phyloP scores from a whole-genome alignment of 805 yeast species.

The Danielozyma ontarioensis region DNA sequence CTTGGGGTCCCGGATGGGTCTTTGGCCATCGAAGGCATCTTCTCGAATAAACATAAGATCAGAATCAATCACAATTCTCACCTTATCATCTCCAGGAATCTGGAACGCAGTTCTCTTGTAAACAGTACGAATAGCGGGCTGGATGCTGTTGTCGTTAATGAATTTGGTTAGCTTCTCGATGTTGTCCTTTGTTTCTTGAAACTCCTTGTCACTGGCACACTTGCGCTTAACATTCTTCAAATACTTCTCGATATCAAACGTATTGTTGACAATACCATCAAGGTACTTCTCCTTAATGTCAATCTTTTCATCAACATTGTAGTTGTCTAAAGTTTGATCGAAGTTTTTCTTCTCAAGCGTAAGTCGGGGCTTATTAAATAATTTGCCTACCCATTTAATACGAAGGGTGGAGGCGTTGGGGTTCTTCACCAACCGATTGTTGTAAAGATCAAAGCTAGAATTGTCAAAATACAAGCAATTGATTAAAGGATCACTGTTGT shows the following conservation, averaged over 20 bases:
- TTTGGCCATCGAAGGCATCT: constrained; percentile 75
- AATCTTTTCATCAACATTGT: constrained; percentile 58
- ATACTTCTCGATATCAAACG: constrained; percentile 42
- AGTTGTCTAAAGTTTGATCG: constrained; percentile 48
- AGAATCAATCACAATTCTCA: constrained; percentile 85
- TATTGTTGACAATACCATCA: constrained; percentile 62
- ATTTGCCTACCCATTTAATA: constrained; percentile 86
- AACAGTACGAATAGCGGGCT: constrained; percentile 82
- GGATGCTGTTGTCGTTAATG: constrained; percentile 59
- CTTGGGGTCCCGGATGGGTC: constrained; percentile 85
- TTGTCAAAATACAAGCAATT: constrained; percentile 88
- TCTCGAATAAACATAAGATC: constrained; percentile 86
- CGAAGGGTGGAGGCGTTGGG: constrained; percentile 70
- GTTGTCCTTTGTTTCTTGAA: constrained; percentile 49
- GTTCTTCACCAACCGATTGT: constrained; percentile 70
- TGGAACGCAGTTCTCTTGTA: constrained; percentile 94
- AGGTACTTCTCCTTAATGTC: constrained; percentile 77
- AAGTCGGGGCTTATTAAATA: constrained; percentile 71
- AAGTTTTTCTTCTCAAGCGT: constrained; percentile 75
- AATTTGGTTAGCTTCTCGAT: constrained; percentile 59
- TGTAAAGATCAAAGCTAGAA: constrained; percentile 75
- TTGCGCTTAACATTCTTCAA: constrained; percentile 59
- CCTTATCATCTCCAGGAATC: constrained; percentile 94
- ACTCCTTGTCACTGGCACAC: constrained; percentile 47
- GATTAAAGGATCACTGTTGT: constrained; percentile 55